Evolutionary conservation across 345 rosid genomes (phyloP).

Genomic region (Bretschneidera sinensis): DNA sequence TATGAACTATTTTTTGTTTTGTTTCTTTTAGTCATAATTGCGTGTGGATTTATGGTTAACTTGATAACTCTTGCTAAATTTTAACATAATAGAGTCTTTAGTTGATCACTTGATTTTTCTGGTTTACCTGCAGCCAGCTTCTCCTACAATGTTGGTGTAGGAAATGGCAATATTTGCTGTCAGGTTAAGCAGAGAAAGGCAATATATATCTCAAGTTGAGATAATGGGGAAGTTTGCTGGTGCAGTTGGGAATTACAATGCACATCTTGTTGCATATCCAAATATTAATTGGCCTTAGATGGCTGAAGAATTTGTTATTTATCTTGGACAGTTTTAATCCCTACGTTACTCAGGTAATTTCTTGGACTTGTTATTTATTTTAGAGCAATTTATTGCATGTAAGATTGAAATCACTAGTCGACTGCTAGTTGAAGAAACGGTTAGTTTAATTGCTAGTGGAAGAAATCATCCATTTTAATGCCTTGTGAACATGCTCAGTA

Average conservation of each 20-base stretch:
- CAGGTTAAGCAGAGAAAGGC: constrained; percentile 75
- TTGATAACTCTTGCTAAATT: no score
- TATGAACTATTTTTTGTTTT: background rate
- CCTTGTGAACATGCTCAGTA: no score
- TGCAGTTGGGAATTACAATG: constrained; percentile 94
- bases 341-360: constrained; percentile 79
- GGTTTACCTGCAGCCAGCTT: constrained; percentile 79
- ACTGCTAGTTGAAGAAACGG: no score
- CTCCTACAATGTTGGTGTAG: constrained; percentile 90
- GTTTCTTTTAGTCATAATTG: constrained; percentile 8
- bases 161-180: constrained; percentile 92
- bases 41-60: no score
- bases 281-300: constrained; percentile 64
- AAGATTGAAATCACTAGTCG: no score
- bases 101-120: constrained; percentile 13
- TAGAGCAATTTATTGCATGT: background rate
- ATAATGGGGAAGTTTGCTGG: constrained; percentile 95
- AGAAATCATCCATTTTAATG: no score
- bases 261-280: constrained; percentile 88
- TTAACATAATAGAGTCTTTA: no score
- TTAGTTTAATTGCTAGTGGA: no score
- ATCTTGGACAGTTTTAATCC: constrained; percentile 83
- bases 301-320: constrained; percentile 75
- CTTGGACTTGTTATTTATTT: background rate
- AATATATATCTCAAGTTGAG: constrained; percentile 60